phyloP scores from a whole-genome alignment of 2,329 filamentous ascomycete species.

The Raffaelea ambrosiae region DNA sequence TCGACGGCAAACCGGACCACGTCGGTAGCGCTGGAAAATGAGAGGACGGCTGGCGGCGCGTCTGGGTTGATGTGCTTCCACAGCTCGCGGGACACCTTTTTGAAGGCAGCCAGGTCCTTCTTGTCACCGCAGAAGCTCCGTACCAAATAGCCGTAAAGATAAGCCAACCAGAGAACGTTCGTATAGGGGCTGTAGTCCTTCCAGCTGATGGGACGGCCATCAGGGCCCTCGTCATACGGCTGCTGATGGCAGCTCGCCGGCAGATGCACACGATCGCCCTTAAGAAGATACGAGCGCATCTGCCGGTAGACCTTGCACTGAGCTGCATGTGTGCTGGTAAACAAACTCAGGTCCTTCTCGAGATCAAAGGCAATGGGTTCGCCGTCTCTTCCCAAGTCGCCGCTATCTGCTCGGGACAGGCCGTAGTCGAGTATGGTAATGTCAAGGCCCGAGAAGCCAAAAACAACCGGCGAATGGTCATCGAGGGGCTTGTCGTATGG shows the following conservation, averaged over 20 bases:
- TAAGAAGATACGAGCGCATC: constrained; percentile 50
- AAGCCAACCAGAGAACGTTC: constrained; percentile 58
- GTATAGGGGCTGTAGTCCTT: constrained; percentile 48
- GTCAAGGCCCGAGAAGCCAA: constrained; percentile 53
- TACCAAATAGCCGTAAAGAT: constrained; percentile 47
- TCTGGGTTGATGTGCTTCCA: constrained; percentile 45
- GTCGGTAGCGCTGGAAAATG: constrained; percentile 47
- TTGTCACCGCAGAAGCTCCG: constrained; percentile 37
- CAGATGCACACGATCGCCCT: constrained; percentile 40
- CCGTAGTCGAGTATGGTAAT: constrained; percentile 60
- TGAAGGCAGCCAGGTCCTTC: constrained; percentile 37
- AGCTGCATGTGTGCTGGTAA: constrained; percentile 49
- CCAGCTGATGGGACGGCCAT: constrained; percentile 45
- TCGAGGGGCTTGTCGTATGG: constrained; percentile 20
- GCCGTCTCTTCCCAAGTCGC: constrained; percentile 22
- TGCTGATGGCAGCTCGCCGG: constrained; percentile 36
- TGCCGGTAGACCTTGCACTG: constrained; percentile 56
- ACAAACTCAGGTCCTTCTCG: constrained; percentile 50
- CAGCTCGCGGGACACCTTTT: constrained; percentile 40
- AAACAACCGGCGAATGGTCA: constrained; percentile 26
- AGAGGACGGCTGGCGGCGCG: constrained; percentile 35
- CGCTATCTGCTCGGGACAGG: constrained; percentile 41
- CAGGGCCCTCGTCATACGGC: constrained; percentile 36
- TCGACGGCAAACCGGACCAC: constrained; percentile 49
- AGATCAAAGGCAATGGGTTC: constrained; percentile 44